Percentiles rank a stretch among this genome's conserved stretches.
phyloP scores from a whole-genome alignment of 306 rosid genomes.

The Sicyos baderoa region DNA sequence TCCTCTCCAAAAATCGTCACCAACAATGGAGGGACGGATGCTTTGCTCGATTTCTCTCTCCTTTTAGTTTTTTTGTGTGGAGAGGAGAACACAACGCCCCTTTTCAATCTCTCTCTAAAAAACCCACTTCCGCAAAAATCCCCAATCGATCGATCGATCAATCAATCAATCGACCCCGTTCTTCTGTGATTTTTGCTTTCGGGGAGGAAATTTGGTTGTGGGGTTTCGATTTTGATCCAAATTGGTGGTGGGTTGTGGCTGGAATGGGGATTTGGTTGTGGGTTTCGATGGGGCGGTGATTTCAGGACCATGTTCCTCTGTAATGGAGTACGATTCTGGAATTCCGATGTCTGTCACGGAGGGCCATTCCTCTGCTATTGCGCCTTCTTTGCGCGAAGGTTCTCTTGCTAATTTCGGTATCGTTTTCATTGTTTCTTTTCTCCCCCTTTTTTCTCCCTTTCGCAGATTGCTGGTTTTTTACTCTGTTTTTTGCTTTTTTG shows the following conservation, averaged over 20 bases:
- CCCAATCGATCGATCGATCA: too few species aligned
- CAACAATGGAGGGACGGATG: slow-evolving; percentile 26
- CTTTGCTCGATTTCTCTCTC: slow-evolving; percentile 58
- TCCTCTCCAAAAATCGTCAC: slow-evolving; percentile 32
- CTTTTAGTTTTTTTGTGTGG: slow-evolving; percentile 53
- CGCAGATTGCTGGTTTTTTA: not conserved
- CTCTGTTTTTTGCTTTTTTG: not conserved
- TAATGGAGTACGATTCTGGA: slow-evolving; percentile 78
- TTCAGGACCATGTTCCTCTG: slow-evolving; percentile 26
- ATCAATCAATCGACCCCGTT: not conserved
- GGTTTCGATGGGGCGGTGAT: slow-evolving; percentile 24
- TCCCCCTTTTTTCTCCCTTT: not conserved
- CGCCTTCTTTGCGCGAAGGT: slow-evolving; percentile 49
- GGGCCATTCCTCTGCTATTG: slow-evolving; percentile 29
- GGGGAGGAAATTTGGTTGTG: not conserved
- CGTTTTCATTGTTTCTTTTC: not conserved
- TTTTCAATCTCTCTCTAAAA: slow-evolving; percentile 3
- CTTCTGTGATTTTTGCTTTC: not conserved
- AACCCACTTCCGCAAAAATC: not conserved
- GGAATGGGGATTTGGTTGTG: slow-evolving; percentile 36
- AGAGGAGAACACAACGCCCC: slow-evolving; percentile 60
- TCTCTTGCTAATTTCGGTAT: slow-evolving; percentile 1
- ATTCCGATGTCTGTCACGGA: slow-evolving; percentile 63
- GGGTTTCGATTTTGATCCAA: slow-evolving; percentile 2
- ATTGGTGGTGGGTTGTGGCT: slow-evolving; percentile 3